Conservation (phyloP, 306 rosid genomes). For the Senna siamea region DNA sequence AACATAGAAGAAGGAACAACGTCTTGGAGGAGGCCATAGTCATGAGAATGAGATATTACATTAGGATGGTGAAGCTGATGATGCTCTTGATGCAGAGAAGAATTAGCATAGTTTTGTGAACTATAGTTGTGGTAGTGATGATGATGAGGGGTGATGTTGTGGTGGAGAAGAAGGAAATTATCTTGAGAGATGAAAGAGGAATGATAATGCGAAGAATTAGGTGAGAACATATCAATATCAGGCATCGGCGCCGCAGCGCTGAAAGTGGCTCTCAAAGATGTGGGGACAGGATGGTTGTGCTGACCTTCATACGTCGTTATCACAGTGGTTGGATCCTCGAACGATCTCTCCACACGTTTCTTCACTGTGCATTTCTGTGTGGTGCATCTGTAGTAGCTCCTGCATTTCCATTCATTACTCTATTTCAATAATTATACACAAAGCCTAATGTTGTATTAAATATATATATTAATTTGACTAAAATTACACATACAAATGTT, state of each 20-base stretch:
- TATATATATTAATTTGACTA: too few species aligned
- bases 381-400: constrained; percentile 89
- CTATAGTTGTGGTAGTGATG: not conserved
- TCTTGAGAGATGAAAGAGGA: too few species aligned
- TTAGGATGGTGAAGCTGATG: constrained; percentile 32
- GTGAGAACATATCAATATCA: constrained; percentile 66
- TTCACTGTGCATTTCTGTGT: constrained; percentile 84
- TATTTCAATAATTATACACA: too few species aligned
- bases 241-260: constrained; percentile 30
- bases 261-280: constrained; percentile 61
- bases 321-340: constrained; percentile 70
- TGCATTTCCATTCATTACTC: too few species aligned
- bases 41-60: not conserved
- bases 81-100: constrained; percentile 38
- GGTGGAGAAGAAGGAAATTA: too few species aligned
- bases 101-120: constrained; percentile 20
- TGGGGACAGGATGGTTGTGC: constrained; percentile 87
- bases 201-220: constrained; percentile 35
- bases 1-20: constrained; percentile 73
- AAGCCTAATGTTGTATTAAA: too few species aligned
- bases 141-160: too few species aligned
- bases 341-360: constrained; percentile 87
- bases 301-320: constrained; percentile 88
- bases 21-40: constrained; percentile 78
- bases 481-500: too few species aligned